A percentile compares a stretch with the other conserved stretches of the same genome.
phyloP scores from a whole-genome alignment of 2,329 filamentous ascomycete genomes.

The Xylaria sp. region DNA sequence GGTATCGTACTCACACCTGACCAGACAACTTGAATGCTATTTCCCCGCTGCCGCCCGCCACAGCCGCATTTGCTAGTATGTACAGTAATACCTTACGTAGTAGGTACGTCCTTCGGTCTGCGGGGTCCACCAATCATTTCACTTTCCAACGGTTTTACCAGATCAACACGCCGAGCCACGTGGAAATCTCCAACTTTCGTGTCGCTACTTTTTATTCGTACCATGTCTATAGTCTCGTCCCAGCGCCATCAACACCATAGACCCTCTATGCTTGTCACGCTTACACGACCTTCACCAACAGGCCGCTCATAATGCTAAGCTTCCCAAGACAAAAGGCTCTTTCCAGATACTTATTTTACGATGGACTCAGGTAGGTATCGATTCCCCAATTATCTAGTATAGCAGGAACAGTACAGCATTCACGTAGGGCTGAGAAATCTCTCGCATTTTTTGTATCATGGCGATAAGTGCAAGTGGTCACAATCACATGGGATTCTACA shows the following conservation, averaged over 20 bases:
- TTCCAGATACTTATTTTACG: not conserved
- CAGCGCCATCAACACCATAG: not conserved
- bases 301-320: not conserved
- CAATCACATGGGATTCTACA: constrained; percentile 4
- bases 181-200: constrained; percentile 16
- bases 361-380: not conserved
- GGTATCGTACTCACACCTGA: too few relatives aligned
- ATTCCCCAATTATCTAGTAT: not conserved
- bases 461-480: not conserved
- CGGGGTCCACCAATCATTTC: constrained; percentile 36
- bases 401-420: not conserved
- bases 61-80: constrained; percentile 1
- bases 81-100: constrained; percentile 17
- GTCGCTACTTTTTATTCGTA: not conserved
- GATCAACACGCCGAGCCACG: constrained; percentile 24
- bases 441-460: not conserved
- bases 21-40: not conserved
- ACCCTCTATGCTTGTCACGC: not conserved
- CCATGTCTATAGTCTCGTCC: not conserved
- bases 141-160: constrained; percentile 5
- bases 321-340: constrained; percentile 6
- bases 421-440: constrained; percentile 6
- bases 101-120: constrained; percentile 12
- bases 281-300: not conserved
- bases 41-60: constrained; percentile 10